Conservation (phyloP, 768 basidiomycete genomes). For the Mycena galopus region DNA sequence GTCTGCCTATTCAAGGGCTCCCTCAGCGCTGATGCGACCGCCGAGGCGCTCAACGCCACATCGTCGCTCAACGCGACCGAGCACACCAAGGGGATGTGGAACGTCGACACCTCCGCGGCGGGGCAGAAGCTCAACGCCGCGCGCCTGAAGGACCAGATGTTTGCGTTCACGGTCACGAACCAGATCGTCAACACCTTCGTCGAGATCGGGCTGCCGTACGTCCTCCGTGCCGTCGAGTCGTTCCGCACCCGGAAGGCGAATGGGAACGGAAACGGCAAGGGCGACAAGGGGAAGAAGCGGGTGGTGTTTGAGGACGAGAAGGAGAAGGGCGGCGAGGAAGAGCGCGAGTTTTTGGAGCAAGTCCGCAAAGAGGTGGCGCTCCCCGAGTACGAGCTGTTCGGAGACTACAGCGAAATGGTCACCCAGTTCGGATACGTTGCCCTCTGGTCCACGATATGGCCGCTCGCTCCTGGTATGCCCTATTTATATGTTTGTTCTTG, state of each 20-base stretch:
- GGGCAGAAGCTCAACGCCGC: conserved; percentile 73
- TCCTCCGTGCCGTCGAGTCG: conserved; percentile 70
- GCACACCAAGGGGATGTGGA: conserved; percentile 57
- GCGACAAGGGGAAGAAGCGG: conserved; percentile 65
- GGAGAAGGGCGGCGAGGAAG: conserved; percentile 78
- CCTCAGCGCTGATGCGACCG: conserved; percentile 29
- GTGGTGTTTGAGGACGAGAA: conserved; percentile 80
- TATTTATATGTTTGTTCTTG: neutral
- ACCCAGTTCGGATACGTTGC: conserved; percentile 95
- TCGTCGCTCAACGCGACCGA: conserved; percentile 48
- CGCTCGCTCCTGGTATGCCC: conserved; percentile 79
- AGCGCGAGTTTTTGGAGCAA: conserved; percentile 80
- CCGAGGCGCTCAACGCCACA: conserved; percentile 33
- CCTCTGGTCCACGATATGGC: conserved; percentile 96
- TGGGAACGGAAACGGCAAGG: conserved; percentile 65
- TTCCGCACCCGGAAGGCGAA: conserved; percentile 74
- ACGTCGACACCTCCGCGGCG: conserved; percentile 62
- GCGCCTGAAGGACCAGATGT: conserved; percentile 91
- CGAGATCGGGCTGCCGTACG: conserved; percentile 86
- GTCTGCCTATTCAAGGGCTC: conserved; percentile 55
- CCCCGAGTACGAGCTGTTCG: conserved; percentile 75
- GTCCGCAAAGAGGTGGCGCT: conserved; percentile 84
- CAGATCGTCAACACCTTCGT: conserved; percentile 83
- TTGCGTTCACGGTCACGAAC: conserved; percentile 92
- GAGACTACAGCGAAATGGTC: conserved; percentile 86